phyloP scores from a whole-genome alignment of 192 early-diverging fungal species.

The Coemansia sp. region DNA sequence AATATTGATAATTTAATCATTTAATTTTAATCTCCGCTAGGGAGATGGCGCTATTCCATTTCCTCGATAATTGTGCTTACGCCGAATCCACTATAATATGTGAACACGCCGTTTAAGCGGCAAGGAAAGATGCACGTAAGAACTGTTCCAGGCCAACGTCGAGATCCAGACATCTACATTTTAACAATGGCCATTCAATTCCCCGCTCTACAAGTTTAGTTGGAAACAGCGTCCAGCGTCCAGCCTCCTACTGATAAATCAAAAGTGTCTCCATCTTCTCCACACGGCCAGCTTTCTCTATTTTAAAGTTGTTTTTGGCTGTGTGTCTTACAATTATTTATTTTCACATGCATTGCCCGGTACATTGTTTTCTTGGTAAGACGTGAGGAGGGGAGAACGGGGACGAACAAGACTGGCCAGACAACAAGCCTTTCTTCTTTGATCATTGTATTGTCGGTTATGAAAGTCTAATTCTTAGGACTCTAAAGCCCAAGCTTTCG shows the following conservation, averaged over 20 bases:
- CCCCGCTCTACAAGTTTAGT: too few relatives aligned
- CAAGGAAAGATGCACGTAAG: too few relatives aligned
- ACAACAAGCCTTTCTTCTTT: neutral
- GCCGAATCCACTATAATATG: too few relatives aligned
- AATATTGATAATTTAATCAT: too few relatives aligned
- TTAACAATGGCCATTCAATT: too few relatives aligned
- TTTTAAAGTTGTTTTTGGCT: neutral
- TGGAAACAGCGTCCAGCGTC: too few relatives aligned
- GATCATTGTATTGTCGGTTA: neutral
- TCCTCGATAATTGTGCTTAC: too few relatives aligned
- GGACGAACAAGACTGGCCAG: neutral
- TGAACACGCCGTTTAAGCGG: too few relatives aligned
- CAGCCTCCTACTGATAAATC: too few relatives aligned
- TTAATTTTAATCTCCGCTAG: neutral
- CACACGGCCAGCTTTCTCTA: neutral
- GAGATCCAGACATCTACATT: too few relatives aligned
- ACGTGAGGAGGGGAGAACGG: neutral
- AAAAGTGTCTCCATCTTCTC: neutral
- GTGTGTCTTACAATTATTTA: neutral
- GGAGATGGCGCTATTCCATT: too few relatives aligned
- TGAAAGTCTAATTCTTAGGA: neutral
- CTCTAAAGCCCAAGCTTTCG: neutral
- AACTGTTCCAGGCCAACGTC: too few relatives aligned
- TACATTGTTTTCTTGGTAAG: neutral
- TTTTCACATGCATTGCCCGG: neutral